These are phyloP conservation scores for Brassica napus DNA, from an alignment of 345 rosid species.

Conservation along the genomic window DNA sequence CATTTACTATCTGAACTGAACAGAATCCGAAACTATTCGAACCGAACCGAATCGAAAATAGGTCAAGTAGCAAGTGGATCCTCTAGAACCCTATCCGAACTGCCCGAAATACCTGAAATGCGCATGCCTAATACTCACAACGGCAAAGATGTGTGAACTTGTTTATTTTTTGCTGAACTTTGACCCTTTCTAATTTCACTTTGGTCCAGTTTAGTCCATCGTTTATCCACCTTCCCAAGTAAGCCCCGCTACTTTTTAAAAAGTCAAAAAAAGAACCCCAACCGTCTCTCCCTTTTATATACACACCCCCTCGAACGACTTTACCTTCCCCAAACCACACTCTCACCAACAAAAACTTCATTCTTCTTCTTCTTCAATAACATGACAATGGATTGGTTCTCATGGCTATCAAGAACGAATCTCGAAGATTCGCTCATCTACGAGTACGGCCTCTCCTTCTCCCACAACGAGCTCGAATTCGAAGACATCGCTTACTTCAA, in stretches of 20 bases:
- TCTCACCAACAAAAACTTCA: neutral
- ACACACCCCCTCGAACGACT: conserved; percentile 1
- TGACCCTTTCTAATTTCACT: conserved; percentile 9
- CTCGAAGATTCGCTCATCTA: conserved; percentile 76
- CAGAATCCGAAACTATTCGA: no score
- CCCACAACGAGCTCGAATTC: conserved; percentile 85
- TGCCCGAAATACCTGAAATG: no score
- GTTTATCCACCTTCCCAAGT: conserved; percentile 44
- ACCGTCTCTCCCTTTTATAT: conserved; percentile 6
- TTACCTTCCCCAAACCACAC: conserved; percentile 23
- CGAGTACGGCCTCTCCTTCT: conserved; percentile 74
- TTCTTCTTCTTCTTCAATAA: neutral
- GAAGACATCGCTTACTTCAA: conserved; percentile 77
- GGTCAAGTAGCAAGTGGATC: no score
- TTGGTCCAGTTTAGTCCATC: conserved; percentile 29
- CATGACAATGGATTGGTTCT: conserved; percentile 83
- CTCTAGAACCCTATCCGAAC: no score
- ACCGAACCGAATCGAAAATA: no score
- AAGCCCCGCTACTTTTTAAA: conserved; percentile 10
- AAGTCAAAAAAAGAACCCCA: conserved; percentile 38
- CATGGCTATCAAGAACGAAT: conserved; percentile 81
- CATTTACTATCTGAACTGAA: no score
- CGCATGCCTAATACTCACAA: neutral
- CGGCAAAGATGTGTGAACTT: neutral
- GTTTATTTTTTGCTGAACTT: neutral